Percentiles rank a stretch among this genome's conserved stretches.
Conservation (phyloP, 1,284 basidiomycete species). For the Meripilus lineatus region DNA sequence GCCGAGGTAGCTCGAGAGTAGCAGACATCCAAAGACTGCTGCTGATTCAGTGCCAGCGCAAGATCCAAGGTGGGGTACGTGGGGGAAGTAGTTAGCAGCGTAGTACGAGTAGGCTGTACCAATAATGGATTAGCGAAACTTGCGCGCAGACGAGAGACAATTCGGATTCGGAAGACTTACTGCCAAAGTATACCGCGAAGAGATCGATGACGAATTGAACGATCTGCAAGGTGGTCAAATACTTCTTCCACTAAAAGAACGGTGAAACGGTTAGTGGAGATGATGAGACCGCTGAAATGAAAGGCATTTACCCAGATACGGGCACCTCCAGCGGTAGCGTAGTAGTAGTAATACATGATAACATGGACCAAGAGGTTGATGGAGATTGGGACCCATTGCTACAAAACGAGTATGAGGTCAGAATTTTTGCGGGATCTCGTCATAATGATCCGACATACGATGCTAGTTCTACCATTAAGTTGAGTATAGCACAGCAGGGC, state of each 20-base stretch:
- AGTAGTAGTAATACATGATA: slow-evolving; percentile 99
- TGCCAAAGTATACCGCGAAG: slow-evolving; percentile 87
- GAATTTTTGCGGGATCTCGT: slow-evolving; percentile 10
- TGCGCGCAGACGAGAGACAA: slow-evolving; percentile 11
- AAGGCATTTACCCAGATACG: slow-evolving; percentile 86
- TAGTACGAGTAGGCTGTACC: slow-evolving; percentile 80
- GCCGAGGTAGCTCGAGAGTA: slow-evolving; percentile 86
- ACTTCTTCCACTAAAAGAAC: slow-evolving; percentile 86
- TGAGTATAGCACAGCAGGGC: slow-evolving; percentile 93
- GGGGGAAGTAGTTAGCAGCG: slow-evolving; percentile 55
- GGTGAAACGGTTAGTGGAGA: slow-evolving; percentile 6
- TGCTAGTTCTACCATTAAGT: slow-evolving; percentile 87
- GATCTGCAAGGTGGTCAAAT: slow-evolving; percentile 95
- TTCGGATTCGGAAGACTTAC: slow-evolving; percentile 45
- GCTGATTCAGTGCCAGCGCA: slow-evolving; percentile 90
- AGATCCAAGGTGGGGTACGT: slow-evolving; percentile 68
- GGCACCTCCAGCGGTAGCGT: slow-evolving; percentile 91
- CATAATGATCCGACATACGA: slow-evolving; percentile 53
- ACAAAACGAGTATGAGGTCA: slow-evolving; percentile 3
- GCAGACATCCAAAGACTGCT: slow-evolving; percentile 83
- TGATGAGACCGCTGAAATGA: too few species aligned
- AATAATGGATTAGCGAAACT: slow-evolving; percentile 16
- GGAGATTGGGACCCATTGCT: slow-evolving; percentile 96
- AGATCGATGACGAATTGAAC: slow-evolving; percentile 92
- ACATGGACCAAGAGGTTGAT: slow-evolving; percentile 96